phyloP scores from a whole-genome alignment of 805 yeast species.

The Dipodascopsis tothii region DNA sequence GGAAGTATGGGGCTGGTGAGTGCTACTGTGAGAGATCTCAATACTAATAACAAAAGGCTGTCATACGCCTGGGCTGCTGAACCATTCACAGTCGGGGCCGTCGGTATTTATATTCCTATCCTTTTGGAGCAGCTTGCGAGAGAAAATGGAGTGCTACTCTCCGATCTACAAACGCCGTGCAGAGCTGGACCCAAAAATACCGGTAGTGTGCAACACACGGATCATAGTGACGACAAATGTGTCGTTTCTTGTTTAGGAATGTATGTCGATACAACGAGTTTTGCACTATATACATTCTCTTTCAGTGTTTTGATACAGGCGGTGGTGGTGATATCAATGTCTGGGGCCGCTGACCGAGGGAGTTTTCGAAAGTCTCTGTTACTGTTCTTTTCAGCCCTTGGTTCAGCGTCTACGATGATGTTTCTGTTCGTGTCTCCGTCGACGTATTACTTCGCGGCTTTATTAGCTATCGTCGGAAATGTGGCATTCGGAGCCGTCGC shows the following conservation, averaged over 20 bases:
- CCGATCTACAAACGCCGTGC: constrained; percentile 56
- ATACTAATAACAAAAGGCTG: constrained; percentile 41
- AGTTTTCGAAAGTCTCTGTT: constrained; percentile 51
- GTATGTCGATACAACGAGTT: constrained; percentile 64
- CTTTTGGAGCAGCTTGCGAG: constrained; percentile 65
- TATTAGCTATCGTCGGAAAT: constrained; percentile 56
- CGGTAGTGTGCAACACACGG: constrained; percentile 6
- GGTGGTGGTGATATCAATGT: constrained; percentile 58
- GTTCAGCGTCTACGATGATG: constrained; percentile 47
- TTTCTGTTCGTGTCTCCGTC: constrained; percentile 36
- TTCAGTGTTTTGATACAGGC: constrained; percentile 67
- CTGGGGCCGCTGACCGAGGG: constrained; percentile 66
- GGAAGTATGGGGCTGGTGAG: constrained; percentile 45
- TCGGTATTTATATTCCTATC: constrained; percentile 70
- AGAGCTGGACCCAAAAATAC: constrained; percentile 20
- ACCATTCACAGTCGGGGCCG: constrained; percentile 72
- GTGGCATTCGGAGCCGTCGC: constrained; percentile 66
- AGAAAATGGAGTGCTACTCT: constrained; percentile 56
- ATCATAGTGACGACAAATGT: constrained; percentile 34
- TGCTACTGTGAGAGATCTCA: not conserved
- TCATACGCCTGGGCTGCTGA: constrained; percentile 68
- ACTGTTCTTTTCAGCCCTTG: constrained; percentile 50
- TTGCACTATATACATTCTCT: constrained; percentile 68
- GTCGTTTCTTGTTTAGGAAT: constrained; percentile 41
- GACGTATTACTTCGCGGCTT: constrained; percentile 46